Percentiles rank a stretch among this genome's conserved stretches.
These are phyloP conservation scores for Medakamo hakoo DNA, from an alignment of 139 green algal species.

Conservation along the genomic window DNA sequence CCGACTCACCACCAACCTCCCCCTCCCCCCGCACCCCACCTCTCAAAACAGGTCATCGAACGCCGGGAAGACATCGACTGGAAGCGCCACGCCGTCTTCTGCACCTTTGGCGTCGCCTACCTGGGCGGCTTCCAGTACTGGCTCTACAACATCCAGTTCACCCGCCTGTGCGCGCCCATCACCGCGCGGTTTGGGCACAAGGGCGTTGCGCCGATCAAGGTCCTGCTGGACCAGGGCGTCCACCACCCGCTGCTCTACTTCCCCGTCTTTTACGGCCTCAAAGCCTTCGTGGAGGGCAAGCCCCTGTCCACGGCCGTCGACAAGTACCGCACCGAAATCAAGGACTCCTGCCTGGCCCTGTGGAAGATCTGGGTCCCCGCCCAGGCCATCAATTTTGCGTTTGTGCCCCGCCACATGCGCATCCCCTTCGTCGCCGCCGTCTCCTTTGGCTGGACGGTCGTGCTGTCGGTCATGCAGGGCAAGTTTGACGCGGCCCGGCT, in stretches of 20 bases:
- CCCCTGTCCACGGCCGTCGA: slow-evolving; percentile 22
- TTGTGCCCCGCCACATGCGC: slow-evolving; percentile 64
- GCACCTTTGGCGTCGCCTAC: slow-evolving; percentile 66
- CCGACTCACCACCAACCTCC: neutral
- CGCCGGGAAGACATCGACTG: slow-evolving; percentile 52
- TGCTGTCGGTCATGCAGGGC: slow-evolving; percentile 32
- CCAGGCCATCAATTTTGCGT: slow-evolving; percentile 71
- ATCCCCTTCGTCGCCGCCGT: slow-evolving; percentile 52
- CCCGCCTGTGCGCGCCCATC: slow-evolving; percentile 43
- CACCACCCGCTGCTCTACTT: slow-evolving; percentile 77
- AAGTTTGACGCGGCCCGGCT: slow-evolving; percentile 22
- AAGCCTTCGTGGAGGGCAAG: slow-evolving; percentile 42
- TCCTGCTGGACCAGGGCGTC: slow-evolving; percentile 55
- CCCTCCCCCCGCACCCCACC: neutral
- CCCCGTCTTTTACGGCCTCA: slow-evolving; percentile 63
- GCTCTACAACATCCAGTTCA: slow-evolving; percentile 71
- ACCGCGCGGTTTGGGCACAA: slow-evolving; percentile 47
- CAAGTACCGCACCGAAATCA: slow-evolving; percentile 59
- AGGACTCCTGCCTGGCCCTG: slow-evolving; percentile 65
- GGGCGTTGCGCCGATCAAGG: slow-evolving; percentile 51
- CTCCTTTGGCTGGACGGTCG: slow-evolving; percentile 35
- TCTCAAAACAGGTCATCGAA: slow-evolving; percentile 76
- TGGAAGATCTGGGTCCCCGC: slow-evolving; percentile 64
- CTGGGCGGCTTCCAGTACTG: slow-evolving; percentile 77
- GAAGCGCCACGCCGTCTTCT: slow-evolving; percentile 54